A percentile compares a stretch with the other conserved stretches of the same genome.
Evolutionary conservation across 768 basidiomycete species (phyloP).

Genomic region (Naganishia vishniacii): DNA sequence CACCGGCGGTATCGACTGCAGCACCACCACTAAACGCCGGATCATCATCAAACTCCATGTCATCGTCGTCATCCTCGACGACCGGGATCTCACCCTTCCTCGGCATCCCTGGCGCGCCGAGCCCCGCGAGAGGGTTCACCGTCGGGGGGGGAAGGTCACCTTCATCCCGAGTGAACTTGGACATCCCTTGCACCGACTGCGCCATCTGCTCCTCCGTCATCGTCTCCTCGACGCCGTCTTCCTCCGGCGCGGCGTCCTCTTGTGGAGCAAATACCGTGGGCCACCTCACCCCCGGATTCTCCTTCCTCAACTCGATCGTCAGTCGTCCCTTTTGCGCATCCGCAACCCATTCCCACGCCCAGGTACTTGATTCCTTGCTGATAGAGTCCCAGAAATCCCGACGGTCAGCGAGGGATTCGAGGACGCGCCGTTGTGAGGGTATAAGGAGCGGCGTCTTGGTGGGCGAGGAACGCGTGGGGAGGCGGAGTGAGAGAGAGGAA

Average conservation of each 20-base stretch:
- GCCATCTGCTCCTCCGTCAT: constrained; percentile 75
- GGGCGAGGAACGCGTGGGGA: not conserved
- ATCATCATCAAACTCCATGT: constrained; percentile 52
- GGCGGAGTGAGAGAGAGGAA: constrained; percentile 1
- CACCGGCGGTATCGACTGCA: constrained; percentile 26
- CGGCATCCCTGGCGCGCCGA: constrained; percentile 66
- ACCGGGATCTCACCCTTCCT: constrained; percentile 58
- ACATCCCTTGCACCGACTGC: not conserved
- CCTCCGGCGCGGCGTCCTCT: constrained; percentile 42
- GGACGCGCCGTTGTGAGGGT: not conserved
- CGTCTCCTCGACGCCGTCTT: constrained; percentile 72
- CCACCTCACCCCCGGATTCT: constrained; percentile 77
- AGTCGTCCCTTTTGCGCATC: constrained; percentile 55
- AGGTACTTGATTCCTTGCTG: constrained; percentile 70
- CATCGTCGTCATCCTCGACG: constrained; percentile 61
- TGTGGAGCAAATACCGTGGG: constrained; percentile 67
- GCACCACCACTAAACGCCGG: constrained; percentile 9
- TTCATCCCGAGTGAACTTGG: not conserved
- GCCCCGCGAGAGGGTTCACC: no score
- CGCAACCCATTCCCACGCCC: constrained; percentile 70
- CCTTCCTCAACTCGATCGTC: constrained; percentile 80
- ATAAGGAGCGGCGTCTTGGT: not conserved
- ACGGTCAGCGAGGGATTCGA: not conserved
- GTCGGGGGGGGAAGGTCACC: constrained; percentile 56
- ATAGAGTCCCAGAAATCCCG: constrained; percentile 65